Evolutionary conservation across 2,329 filamentous ascomycete species (phyloP).

Genomic region (Aspergillus pseudonomiae): DNA sequence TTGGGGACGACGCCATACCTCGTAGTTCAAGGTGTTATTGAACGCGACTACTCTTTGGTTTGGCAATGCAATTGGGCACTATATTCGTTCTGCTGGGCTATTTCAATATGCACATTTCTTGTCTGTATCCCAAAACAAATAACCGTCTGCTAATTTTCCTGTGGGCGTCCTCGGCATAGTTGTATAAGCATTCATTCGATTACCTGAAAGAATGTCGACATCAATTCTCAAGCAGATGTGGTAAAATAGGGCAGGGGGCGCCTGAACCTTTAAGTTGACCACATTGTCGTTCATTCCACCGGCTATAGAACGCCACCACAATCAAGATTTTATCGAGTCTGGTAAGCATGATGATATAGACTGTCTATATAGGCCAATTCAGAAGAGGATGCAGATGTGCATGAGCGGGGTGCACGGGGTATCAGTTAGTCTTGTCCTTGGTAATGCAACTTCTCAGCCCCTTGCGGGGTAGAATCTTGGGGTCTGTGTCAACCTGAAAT

Average conservation of each 20-base stretch:
- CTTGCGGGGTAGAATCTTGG: not conserved
- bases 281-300: too few relatives aligned
- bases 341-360: not conserved
- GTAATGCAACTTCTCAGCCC: not conserved
- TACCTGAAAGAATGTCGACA: not conserved
- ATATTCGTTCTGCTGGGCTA: too few relatives aligned
- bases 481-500: not conserved
- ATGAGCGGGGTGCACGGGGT: not conserved
- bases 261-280: too few relatives aligned
- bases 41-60: too few relatives aligned
- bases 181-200: not conserved
- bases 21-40: too few relatives aligned
- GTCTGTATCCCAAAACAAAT: too few relatives aligned
- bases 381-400: not conserved
- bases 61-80: too few relatives aligned
- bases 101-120: too few relatives aligned
- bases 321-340: not conserved
- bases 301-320: too few relatives aligned
- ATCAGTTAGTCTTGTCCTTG: not conserved
- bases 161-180: too few relatives aligned
- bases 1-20: too few relatives aligned
- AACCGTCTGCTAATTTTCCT: too few relatives aligned
- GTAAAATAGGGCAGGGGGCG: not conserved
- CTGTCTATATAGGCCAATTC: not conserved
- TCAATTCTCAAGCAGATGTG: not conserved